A percentile compares a stretch with the other conserved stretches of the same genome.
Evolutionary conservation across 2,329 filamentous ascomycete genomes (phyloP).

Genomic region (Ilyonectria destructans): DNA sequence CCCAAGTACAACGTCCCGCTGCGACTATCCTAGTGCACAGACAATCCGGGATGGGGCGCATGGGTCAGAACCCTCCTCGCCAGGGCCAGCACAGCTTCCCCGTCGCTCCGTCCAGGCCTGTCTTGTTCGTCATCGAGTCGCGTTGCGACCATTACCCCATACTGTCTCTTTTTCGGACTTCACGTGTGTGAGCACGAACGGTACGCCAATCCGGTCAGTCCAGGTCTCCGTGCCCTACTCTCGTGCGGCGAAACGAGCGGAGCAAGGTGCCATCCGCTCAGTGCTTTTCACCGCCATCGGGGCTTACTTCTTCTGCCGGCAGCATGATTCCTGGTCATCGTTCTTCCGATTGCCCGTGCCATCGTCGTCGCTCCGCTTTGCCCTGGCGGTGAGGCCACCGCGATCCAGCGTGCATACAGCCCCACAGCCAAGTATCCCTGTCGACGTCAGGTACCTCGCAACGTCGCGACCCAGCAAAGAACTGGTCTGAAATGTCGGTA

Average conservation of each 20-base stretch:
- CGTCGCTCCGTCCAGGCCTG: slow-evolving; percentile 22
- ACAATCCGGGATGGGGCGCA: slow-evolving; percentile 31
- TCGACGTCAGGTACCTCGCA: slow-evolving; percentile 6
- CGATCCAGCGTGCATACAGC: slow-evolving; percentile 31
- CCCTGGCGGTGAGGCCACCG: slow-evolving; percentile 35
- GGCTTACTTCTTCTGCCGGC: slow-evolving; percentile 20
- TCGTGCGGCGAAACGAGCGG: not conserved
- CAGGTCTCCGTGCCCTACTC: not conserved
- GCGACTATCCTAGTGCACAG: slow-evolving; percentile 23
- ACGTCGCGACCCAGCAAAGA: not conserved
- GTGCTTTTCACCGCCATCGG: slow-evolving; percentile 20
- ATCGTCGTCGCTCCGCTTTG: slow-evolving; percentile 25
- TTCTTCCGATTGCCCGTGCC: slow-evolving; percentile 21
- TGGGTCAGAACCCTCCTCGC: slow-evolving; percentile 30
- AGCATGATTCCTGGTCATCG: slow-evolving; percentile 12
- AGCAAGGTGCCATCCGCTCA: not conserved
- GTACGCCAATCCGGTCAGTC: slow-evolving; percentile 7
- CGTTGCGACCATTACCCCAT: slow-evolving; percentile 26
- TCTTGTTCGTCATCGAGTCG: slow-evolving; percentile 10
- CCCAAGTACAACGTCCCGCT: not conserved
- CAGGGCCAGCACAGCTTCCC: slow-evolving; percentile 23
- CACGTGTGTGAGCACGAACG: slow-evolving; percentile 13
- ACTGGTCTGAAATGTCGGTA: slow-evolving; percentile 15
- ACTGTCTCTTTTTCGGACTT: slow-evolving; percentile 15
- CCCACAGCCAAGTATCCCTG: slow-evolving; percentile 28